Evolutionary conservation across 164 flowering plant genomes (phyloP).

Genomic region (grape (Vitis vinifera)): DNA sequence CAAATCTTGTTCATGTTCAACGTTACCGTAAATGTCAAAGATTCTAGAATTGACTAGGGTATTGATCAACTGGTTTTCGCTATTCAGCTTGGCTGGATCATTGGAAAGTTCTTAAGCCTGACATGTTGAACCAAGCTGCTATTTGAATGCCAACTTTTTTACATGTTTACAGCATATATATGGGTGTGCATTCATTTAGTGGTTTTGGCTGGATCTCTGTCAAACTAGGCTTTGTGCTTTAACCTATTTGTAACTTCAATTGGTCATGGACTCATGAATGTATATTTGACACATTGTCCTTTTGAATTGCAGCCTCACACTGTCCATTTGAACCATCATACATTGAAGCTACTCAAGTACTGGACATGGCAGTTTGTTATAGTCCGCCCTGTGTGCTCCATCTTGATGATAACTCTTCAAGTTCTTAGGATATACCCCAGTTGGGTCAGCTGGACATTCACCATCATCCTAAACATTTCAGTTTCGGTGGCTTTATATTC

Average conservation of each 20-base stretch:
- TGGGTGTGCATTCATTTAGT: too few relatives aligned
- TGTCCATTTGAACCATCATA: constrained; percentile 59
- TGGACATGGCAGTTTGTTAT: constrained; percentile 99
- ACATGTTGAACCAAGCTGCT: too few relatives aligned
- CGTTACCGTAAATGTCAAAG: too few relatives aligned
- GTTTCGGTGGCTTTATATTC: constrained; percentile 90
- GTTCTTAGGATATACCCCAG: constrained; percentile 68
- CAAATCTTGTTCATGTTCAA: too few relatives aligned
- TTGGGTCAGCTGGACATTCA: constrained; percentile 94
- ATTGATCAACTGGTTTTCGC: too few relatives aligned
- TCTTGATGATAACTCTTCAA: constrained; percentile 82
- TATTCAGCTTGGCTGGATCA: too few relatives aligned
- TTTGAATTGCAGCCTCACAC: constrained; percentile 72
- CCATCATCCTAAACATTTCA: constrained; percentile 82
- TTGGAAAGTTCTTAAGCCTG: too few relatives aligned
- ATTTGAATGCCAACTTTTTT: too few relatives aligned
- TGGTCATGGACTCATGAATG: not conserved
- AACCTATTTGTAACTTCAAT: not conserved
- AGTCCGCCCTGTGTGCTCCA: constrained; percentile 81
- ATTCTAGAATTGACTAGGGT: too few relatives aligned
- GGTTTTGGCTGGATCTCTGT: too few relatives aligned
- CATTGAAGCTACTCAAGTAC: constrained; percentile 71
- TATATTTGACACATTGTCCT: constrained; percentile 5
- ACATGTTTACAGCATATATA: too few relatives aligned
- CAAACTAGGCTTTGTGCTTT: not conserved